Base-by-base conservation (phyloP, 2,329 filamentous ascomycete species). In the Fusarium secorum region DNA sequence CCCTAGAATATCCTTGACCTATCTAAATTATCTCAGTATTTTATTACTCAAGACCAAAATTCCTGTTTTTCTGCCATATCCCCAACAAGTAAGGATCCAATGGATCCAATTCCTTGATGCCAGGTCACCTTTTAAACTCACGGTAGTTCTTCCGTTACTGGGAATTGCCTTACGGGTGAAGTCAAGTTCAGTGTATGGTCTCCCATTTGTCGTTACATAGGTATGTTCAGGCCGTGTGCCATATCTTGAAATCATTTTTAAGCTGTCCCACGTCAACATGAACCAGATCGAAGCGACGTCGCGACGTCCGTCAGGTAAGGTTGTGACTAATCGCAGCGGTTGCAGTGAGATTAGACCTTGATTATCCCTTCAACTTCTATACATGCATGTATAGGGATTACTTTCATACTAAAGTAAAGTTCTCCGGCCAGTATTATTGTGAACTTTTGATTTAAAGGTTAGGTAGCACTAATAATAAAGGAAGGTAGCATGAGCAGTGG, bases 401-500 rank as follows among this genome's bases (percentile, higher is more conserved):
- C 18, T 18, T 45, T 45, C 42, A 13, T 28, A 26, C 7, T 26
- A n/a, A 36, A 36, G 30, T 24, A 20, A n/a, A 8, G n/a, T 11
- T 11, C 30, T 24, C n/a, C 26, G 18, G 33, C 20, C 7, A 32
- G 46, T 18, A 20, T 57, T 33, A 33, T 30, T 26, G 10, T 46
- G 39, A 35, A 35, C 28, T 22, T 56, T 44, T 64, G 28, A 55
- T 22, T 35, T 13, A 24, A 22, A 33, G n/a, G 49, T 65, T 44
- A 49, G 30, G 41, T 24, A 38, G 30, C 28, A 39, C 44, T 38
- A 53, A 26, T 53, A 36, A n/a, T 60, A 61, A 48, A 48, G 46
- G 62, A 66, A 66, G 64, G 64, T 66, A 61, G 36, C 56, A 67
- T 22, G 48, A 67, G 36, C 24, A 24, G 64, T 63, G 64, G 68